Evolutionary conservation across 306 rosid genomes (phyloP).

Genomic region (Lathyrus sativus): DNA sequence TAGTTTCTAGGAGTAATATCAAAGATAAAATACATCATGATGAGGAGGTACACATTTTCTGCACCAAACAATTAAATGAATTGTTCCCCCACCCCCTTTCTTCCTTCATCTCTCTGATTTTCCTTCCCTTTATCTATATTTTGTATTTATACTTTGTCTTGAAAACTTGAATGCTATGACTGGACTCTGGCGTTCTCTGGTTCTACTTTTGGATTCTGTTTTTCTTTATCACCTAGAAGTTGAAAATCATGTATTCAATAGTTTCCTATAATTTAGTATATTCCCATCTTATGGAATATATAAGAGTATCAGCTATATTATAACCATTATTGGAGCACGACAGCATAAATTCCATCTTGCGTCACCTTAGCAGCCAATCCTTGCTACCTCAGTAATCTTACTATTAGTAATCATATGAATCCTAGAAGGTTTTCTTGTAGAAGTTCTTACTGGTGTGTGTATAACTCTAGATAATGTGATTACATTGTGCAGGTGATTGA

Average conservation of each 20-base stretch:
- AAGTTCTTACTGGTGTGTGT: constrained; percentile 18
- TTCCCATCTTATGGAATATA: constrained; percentile 14
- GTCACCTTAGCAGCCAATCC: neutral
- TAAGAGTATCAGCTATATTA: neutral
- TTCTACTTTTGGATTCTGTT: constrained; percentile 23
- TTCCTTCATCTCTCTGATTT: constrained; percentile 6
- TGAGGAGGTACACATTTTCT: constrained; percentile 59
- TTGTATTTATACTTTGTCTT: constrained; percentile 5
- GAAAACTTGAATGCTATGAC: constrained; percentile 9
- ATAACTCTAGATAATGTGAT: constrained; percentile 25
- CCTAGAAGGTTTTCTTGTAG: constrained; percentile 9
- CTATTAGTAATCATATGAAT: constrained; percentile 9
- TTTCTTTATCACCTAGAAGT: constrained; percentile 8
- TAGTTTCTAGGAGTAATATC: constrained; percentile 61
- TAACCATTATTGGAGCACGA: constrained; percentile 1
- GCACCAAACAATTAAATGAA: constrained; percentile 22
- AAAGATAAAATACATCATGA: constrained; percentile 58
- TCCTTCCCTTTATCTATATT: neutral
- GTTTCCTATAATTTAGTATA: constrained; percentile 11
- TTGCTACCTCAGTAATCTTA: constrained; percentile 8
- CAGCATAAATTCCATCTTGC: neutral
- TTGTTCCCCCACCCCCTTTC: neutral
- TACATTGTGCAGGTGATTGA: constrained; percentile 65
- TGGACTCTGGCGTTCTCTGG: constrained; percentile 24
- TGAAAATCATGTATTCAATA: constrained; percentile 21